These are phyloP conservation scores for Typha latifolia DNA, from an alignment of 176 grass and related monocot genomes.

Conservation along the genomic window DNA sequence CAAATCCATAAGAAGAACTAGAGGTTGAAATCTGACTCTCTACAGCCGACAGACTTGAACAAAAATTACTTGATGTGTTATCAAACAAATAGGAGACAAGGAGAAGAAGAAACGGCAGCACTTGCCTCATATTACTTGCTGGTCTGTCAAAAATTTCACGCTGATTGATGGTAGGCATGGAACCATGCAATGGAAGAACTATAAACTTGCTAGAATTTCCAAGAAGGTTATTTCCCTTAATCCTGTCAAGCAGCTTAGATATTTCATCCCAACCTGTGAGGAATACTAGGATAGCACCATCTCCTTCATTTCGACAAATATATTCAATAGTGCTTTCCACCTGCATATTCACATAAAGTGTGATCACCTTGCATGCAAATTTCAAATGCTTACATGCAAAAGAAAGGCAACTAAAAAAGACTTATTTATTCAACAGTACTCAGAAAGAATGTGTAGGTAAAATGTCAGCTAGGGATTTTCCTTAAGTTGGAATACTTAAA, in stretches of 20 bases:
- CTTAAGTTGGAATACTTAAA: too few relatives aligned
- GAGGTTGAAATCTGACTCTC: too few relatives aligned
- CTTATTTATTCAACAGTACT: too few relatives aligned
- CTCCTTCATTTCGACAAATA: constrained; percentile 68
- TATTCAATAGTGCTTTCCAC: constrained; percentile 85
- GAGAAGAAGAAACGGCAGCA: not conserved
- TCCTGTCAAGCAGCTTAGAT: constrained; percentile 83
- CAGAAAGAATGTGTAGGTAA: too few relatives aligned
- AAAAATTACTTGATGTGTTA: too few relatives aligned
- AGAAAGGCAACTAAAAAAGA: too few relatives aligned
- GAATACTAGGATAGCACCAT: constrained; percentile 95
- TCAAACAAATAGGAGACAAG: constrained; percentile 18
- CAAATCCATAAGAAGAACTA: too few relatives aligned
- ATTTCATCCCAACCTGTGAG: constrained; percentile 99
- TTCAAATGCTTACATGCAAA: not conserved
- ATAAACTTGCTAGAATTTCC: constrained; percentile 65
- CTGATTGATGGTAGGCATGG: constrained; percentile 94
- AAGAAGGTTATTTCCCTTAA: constrained; percentile 67
- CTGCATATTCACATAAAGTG: constrained; percentile 28
- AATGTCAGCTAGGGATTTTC: too few relatives aligned
- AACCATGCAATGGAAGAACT: constrained; percentile 86
- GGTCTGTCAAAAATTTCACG: constrained; percentile 96
- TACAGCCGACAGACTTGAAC: too few relatives aligned
- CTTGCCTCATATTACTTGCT: constrained; percentile 60
- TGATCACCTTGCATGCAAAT: not conserved